Percentiles rank a stretch among this genome's conserved stretches.
These are phyloP conservation scores for Lactarius hengduanensis DNA, from an alignment of 768 basidiomycete species.

Conservation along the genomic window DNA sequence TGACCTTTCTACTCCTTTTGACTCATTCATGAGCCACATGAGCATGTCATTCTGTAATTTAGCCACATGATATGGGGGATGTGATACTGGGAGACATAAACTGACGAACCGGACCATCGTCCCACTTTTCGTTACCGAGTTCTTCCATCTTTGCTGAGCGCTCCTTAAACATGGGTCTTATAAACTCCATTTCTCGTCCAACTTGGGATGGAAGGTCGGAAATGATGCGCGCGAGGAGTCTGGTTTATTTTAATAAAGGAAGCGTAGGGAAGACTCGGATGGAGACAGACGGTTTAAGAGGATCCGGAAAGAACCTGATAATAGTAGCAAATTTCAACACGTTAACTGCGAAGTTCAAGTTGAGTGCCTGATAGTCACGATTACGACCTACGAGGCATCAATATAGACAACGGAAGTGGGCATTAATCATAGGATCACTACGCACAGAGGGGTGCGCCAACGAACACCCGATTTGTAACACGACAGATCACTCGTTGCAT, in stretches of 20 bases:
- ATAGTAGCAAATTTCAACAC: constrained; percentile 33
- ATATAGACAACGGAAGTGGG: too few relatives aligned
- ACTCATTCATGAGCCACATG: constrained; percentile 46
- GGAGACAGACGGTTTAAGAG: constrained; percentile 11
- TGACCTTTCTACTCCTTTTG: constrained; percentile 35
- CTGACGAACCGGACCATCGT: constrained; percentile 31
- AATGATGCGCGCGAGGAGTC: constrained; percentile 24
- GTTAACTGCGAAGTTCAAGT: constrained; percentile 36
- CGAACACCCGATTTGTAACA: constrained; percentile 37
- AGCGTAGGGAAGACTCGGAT: constrained; percentile 18
- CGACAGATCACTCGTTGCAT: constrained; percentile 34
- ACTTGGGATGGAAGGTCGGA: constrained; percentile 24
- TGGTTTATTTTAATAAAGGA: constrained; percentile 9
- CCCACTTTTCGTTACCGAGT: constrained; percentile 29
- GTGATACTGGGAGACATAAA: neutral
- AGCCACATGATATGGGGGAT: neutral
- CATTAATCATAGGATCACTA: too few relatives aligned
- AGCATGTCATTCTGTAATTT: constrained; percentile 44
- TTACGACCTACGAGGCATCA: constrained; percentile 33
- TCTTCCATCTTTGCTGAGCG: constrained; percentile 29
- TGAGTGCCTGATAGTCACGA: constrained; percentile 34
- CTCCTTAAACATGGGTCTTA: constrained; percentile 31
- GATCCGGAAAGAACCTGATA: constrained; percentile 37
- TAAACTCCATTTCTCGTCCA: constrained; percentile 16
- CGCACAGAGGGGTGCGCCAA: constrained; percentile 32